Evolutionary conservation across 768 basidiomycete species (phyloP).

Genomic region (Psilocybe azurescens): DNA sequence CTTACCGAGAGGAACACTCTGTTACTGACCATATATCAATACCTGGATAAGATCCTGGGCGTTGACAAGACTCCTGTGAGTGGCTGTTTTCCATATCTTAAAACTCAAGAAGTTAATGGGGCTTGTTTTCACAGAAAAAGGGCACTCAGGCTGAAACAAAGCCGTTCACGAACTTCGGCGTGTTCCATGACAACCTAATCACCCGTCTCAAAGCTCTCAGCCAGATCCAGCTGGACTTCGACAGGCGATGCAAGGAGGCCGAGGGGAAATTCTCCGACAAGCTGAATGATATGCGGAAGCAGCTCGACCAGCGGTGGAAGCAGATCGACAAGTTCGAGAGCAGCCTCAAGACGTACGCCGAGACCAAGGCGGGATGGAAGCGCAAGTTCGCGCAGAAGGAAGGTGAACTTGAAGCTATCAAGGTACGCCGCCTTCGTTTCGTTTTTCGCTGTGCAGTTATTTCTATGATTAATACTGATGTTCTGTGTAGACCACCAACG

Average conservation of each 20-base stretch:
- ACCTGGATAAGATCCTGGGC: slow-evolving; percentile 92
- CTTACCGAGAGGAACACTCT: slow-evolving; percentile 92
- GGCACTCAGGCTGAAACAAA: slow-evolving; percentile 81
- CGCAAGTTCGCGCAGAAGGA: slow-evolving; percentile 82
- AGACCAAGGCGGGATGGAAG: slow-evolving; percentile 84
- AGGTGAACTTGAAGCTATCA: slow-evolving; percentile 87
- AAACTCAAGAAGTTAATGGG: no score
- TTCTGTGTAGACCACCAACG: slow-evolving; percentile 62
- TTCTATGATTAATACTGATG: not conserved
- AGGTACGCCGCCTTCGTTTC: no score
- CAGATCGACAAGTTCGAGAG: slow-evolving; percentile 93
- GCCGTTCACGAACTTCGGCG: slow-evolving; percentile 90
- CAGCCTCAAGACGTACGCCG: slow-evolving; percentile 80
- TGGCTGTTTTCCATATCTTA: slow-evolving; percentile 16
- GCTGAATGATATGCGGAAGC: slow-evolving; percentile 80
- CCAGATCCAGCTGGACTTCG: slow-evolving; percentile 86
- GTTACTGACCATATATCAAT: slow-evolving; percentile 91
- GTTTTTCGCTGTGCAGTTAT: slow-evolving; percentile 5
- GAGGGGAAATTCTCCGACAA: slow-evolving; percentile 78
- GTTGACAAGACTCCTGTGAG: slow-evolving; percentile 85
- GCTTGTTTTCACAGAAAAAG: slow-evolving; percentile 63
- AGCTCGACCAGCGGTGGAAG: slow-evolving; percentile 87
- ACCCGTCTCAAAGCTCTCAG: slow-evolving; percentile 83
- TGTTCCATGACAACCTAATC: slow-evolving; percentile 95
- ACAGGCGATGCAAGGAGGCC: slow-evolving; percentile 80